phyloP scores from a whole-genome alignment of 116 monocot genomes.

The Phalaenopsis hybrid region DNA sequence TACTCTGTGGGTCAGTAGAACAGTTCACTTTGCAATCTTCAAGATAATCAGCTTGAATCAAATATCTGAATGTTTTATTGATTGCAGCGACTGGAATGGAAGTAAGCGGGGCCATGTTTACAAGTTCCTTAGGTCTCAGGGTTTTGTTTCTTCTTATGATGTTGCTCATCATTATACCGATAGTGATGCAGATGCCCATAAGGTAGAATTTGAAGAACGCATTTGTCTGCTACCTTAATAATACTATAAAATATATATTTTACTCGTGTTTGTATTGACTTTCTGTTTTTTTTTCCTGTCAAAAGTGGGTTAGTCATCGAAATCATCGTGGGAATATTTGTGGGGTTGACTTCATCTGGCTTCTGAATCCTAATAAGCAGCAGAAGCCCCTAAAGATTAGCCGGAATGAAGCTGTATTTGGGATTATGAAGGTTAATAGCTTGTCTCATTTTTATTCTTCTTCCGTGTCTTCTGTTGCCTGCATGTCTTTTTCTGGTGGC shows the following conservation, averaged over 20 bases:
- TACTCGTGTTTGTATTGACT: not conserved
- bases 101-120: constrained; percentile 92
- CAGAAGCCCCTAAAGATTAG: constrained; percentile 72
- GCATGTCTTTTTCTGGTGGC: too few species aligned
- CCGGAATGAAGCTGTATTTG: constrained; percentile 89
- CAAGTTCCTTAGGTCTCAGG: constrained; percentile 94
- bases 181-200: constrained; percentile 90
- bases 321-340: constrained; percentile 94
- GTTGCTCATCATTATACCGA: constrained; percentile 84
- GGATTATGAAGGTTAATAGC: constrained; percentile 67
- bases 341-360: constrained; percentile 99
- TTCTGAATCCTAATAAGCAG: constrained; percentile 77
- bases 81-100: constrained; percentile 94
- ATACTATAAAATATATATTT: not conserved
- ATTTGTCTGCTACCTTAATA: not conserved
- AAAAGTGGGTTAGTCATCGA: constrained; percentile 97
- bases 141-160: constrained; percentile 95
- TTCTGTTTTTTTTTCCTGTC: not conserved
- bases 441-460: not conserved
- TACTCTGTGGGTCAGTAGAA: constrained; percentile 83
- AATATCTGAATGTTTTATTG: not conserved
- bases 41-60: not conserved
- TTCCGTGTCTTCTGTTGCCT: not conserved
- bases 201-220: constrained; percentile 26
- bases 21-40: not conserved